These are phyloP conservation scores for Pleomassaria siparia DNA, from an alignment of 2,329 filamentous ascomycete genomes.

Conservation along the genomic window DNA sequence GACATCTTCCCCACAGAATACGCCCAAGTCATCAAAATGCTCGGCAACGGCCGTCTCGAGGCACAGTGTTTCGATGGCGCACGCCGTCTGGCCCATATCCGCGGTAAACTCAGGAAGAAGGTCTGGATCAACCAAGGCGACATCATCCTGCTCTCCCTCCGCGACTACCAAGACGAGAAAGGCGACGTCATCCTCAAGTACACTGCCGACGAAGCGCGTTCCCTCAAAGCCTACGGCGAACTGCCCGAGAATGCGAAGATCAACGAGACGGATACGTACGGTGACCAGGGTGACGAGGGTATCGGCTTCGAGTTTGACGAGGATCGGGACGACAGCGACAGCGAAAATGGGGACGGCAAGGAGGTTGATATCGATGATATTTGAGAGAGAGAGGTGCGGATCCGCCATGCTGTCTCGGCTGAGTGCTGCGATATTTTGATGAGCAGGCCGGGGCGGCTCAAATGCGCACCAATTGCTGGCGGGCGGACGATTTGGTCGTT, in stretches of 20 bases:
- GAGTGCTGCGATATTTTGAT: conserved; percentile 7
- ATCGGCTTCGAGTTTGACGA: conserved; percentile 99
- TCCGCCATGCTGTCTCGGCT: conserved; percentile 43
- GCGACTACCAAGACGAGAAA: conserved; percentile 93
- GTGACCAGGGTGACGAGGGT: conserved; percentile 87
- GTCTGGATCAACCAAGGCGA: conserved; percentile 95
- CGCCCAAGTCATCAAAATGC: conserved; percentile 91
- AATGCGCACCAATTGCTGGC: conserved; percentile 43
- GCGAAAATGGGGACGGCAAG: conserved; percentile 66
- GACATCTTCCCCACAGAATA: conserved; percentile 58
- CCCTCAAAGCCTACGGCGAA: conserved; percentile 95
- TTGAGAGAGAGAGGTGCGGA: conserved; percentile 45
- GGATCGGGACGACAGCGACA: conserved; percentile 66
- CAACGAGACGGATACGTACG: conserved; percentile 97
- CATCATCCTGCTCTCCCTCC: conserved; percentile 69
- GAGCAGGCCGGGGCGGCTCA: conserved; percentile 32
- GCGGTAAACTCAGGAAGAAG: conserved; percentile 98
- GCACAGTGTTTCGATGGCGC: conserved; percentile 94
- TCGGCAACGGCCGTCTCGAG: conserved; percentile 91
- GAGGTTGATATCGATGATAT: conserved; percentile 97
- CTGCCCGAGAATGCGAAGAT: conserved; percentile 98
- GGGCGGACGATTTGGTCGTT: conserved; percentile 36
- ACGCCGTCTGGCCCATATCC: conserved; percentile 80
- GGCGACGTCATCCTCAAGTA: conserved; percentile 93
- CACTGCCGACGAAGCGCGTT: conserved; percentile 81